A percentile compares a stretch with the other conserved stretches of the same genome.
Evolutionary conservation across 805 yeast genomes (phyloP).

Genomic region (Candida ponderosae): DNA sequence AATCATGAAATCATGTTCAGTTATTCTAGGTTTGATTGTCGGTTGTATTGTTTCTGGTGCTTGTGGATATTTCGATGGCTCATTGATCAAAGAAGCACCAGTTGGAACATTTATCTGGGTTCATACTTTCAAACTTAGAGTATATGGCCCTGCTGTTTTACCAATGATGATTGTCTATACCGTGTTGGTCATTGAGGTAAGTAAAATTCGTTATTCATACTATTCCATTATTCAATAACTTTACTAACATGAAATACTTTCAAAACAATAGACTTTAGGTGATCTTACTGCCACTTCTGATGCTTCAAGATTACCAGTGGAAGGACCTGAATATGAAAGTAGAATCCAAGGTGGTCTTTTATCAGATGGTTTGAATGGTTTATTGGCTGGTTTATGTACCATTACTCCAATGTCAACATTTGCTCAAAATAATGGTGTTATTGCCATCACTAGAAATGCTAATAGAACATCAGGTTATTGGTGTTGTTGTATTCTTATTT

Average conservation of each 20-base stretch:
- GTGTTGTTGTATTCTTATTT: conserved; percentile 67
- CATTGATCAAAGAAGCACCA: conserved; percentile 61
- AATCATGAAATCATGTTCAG: conserved; percentile 90
- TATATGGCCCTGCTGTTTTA: conserved; percentile 80
- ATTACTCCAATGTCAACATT: conserved; percentile 85
- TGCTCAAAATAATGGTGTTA: conserved; percentile 94
- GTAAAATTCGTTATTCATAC: too few relatives aligned
- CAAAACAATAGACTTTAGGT: conserved; percentile 88
- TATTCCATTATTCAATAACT: too few relatives aligned
- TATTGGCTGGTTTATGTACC: conserved; percentile 72
- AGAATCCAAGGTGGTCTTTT: conserved; percentile 90
- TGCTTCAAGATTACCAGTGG: conserved; percentile 77
- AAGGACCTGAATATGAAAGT: conserved; percentile 73
- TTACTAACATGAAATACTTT: too few relatives aligned
- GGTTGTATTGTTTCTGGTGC: conserved; percentile 94
- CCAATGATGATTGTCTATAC: conserved; percentile 81
- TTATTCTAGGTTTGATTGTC: conserved; percentile 71
- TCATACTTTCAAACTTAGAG: conserved; percentile 64
- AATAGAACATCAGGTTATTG: conserved; percentile 73
- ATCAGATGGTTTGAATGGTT: conserved; percentile 80
- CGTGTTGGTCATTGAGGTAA: conserved; percentile 83
- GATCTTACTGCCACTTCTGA: conserved; percentile 92
- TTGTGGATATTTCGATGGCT: conserved; percentile 66
- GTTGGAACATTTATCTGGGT: conserved; percentile 87
- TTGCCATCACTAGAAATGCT: conserved; percentile 86